phyloP scores from a whole-genome alignment of 768 basidiomycete species.

The Suillus alpinus region DNA sequence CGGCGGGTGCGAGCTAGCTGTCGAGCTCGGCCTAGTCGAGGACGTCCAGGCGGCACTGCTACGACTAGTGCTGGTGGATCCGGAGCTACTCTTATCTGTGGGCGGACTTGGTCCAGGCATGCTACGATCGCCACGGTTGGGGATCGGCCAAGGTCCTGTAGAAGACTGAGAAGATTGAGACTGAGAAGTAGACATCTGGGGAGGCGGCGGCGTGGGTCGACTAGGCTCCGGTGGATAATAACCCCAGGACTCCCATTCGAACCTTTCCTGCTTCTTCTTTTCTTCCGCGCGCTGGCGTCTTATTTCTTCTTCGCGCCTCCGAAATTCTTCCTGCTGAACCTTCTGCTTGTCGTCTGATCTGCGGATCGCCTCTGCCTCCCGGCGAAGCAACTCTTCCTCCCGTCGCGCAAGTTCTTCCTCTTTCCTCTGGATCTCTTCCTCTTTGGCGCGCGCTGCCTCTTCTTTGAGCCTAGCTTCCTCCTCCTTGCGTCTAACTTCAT shows the following conservation, averaged over 20 bases:
- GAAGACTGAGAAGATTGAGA: constrained; percentile 27
- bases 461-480: constrained; percentile 24
- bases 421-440: constrained; percentile 22
- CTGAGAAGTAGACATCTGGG: constrained; percentile 13
- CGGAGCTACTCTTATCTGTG: constrained; percentile 29
- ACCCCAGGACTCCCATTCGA: constrained; percentile 22
- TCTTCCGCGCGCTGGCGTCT: constrained; percentile 30
- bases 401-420: constrained; percentile 28
- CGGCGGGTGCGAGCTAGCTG: constrained; percentile 21
- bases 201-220: constrained; percentile 23
- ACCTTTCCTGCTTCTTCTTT: constrained; percentile 25
- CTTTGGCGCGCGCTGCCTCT: constrained; percentile 24
- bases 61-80: constrained; percentile 27
- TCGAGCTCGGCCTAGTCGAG: constrained; percentile 28
- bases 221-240: constrained; percentile 22
- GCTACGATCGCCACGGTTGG: constrained; percentile 31
- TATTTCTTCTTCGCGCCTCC: constrained; percentile 31
- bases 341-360: constrained; percentile 25
- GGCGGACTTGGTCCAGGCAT: constrained; percentile 29
- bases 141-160: constrained; percentile 28
- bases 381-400: constrained; percentile 32
- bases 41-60: constrained; percentile 27
- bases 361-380: constrained; percentile 30
- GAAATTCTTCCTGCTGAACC: constrained; percentile 25
- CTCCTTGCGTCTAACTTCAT: constrained; percentile 24